phyloP scores from a whole-genome alignment of 2,329 filamentous ascomycete species.

The Ceratocystis lukuohia region DNA sequence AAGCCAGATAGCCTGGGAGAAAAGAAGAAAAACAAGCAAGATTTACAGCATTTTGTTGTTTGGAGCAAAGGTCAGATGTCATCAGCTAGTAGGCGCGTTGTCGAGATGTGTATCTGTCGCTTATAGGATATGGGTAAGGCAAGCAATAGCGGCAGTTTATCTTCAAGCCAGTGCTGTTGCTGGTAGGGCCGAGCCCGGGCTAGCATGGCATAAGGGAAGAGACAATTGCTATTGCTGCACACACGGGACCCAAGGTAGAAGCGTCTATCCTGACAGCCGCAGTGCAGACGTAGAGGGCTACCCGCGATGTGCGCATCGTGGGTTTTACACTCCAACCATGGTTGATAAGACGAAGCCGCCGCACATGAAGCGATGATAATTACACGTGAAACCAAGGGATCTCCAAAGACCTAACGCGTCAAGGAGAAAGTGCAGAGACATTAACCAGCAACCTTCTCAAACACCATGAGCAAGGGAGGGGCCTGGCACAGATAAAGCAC shows the following conservation, averaged over 20 bases:
- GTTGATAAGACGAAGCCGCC: neutral
- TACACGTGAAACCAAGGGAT: slow-evolving; percentile 5
- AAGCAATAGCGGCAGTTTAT: too few relatives aligned
- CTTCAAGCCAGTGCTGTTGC: too few relatives aligned
- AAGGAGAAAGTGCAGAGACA: neutral
- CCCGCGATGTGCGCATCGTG: neutral
- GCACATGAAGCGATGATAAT: neutral
- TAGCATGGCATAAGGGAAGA: too few relatives aligned
- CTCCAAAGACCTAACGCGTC: neutral
- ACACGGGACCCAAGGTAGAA: too few relatives aligned
- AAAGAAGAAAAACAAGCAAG: neutral
- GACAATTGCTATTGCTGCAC: too few relatives aligned
- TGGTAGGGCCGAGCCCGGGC: too few relatives aligned
- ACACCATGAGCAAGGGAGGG: neutral
- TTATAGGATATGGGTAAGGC: too few relatives aligned
- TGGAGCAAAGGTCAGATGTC: too few relatives aligned
- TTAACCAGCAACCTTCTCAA: neutral
- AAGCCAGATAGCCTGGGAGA: neutral
- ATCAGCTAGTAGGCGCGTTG: too few relatives aligned
- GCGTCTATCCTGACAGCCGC: too few relatives aligned
- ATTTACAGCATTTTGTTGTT: too few relatives aligned
- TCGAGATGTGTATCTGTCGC: too few relatives aligned
- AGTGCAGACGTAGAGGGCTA: neutral
- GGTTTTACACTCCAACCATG: neutral
- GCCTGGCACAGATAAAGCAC: neutral